Base-by-base conservation (phyloP, 306 rosid genomes). In the Carpinus fangiana region DNA sequence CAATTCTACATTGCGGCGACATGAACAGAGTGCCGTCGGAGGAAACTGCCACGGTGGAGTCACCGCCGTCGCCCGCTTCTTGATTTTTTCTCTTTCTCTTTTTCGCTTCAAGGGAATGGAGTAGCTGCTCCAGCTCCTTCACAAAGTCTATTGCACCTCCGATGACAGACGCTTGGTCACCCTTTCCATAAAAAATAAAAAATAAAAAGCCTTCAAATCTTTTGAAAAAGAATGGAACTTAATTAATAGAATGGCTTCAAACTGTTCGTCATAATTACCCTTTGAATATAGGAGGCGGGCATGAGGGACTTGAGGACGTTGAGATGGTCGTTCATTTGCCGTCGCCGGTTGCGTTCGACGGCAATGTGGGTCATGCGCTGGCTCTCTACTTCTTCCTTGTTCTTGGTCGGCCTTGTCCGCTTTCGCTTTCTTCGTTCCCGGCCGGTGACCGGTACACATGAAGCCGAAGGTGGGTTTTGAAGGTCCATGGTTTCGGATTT, bases 61-160 rank as follows among this genome's bases (percentile, higher is more conserved):
- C 34, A 2, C 82, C 36, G 53, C 65, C 51, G 3, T 11, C 59
- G 36, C 57, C 70, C 70, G 60, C 55, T 28, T 75, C 90, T 45
- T 87, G 88, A 54, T 77, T 79, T 68, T 82, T 89, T 72, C 88
- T 90, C 76, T 71, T 43, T 77, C 83, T 87, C 80, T 88, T 93
- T 62, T 90, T 87, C 76, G 96, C 89, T 78, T 93, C 94, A 56
- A 93, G 96, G 67, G 88, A 91, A 70, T 91, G 84, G 55, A 89
- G 90, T 43, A 91, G 84, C 66, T 91, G 99, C 83, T 96, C 99
- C 73, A 96, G 84, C 78, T 93, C 97, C 82, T 96, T 96, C 88
- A 96, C 98, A 73, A 93, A 96, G 80, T 96, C 92, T 73, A 96
- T 96, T 80, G 99, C 97, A 47, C 99, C 97, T 56, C 99, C 99